phyloP scores from a whole-genome alignment of 495 filamentous ascomycete genomes.

The Aspergillus carlsbadensis region DNA sequence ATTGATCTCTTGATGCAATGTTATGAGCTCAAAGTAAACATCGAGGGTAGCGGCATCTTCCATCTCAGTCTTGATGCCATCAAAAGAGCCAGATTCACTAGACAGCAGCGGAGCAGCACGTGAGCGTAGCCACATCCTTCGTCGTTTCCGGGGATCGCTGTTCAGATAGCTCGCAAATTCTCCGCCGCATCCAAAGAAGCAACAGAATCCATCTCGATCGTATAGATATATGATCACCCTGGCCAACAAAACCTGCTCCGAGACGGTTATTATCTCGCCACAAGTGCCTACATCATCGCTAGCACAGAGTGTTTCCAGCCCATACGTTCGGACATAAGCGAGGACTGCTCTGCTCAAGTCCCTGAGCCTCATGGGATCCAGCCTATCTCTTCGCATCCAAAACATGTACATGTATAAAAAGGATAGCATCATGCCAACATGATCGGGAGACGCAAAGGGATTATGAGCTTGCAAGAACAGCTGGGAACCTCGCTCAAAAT shows the following conservation, averaged over 20 bases:
- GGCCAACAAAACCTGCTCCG: conserved; percentile 11
- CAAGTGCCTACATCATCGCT: conserved; percentile 1
- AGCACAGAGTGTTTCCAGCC: conserved; percentile 7
- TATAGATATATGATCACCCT: conserved; percentile 13
- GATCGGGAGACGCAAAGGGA: conserved; percentile 1
- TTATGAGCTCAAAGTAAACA: conserved; percentile 16
- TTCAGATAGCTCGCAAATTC: conserved; percentile 9
- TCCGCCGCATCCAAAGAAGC: conserved; percentile 19
- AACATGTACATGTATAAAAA: conserved; percentile 20
- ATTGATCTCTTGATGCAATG: conserved; percentile 16
- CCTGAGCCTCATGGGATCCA: conserved; percentile 1
- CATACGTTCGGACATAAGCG: conserved; percentile 4
- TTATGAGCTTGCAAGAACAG: conserved; percentile 4
- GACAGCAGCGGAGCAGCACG: conserved; percentile 5
- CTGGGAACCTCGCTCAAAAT: conserved; percentile 11
- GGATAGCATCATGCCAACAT: conserved; percentile 14
- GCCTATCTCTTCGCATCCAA: conserved; percentile 14
- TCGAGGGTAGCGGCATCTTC: conserved; percentile 8
- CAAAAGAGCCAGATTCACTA: background rate
- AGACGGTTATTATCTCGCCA: background rate
- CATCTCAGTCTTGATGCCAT: background rate
- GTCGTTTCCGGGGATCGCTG: background rate
- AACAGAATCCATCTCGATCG: conserved; percentile 17
- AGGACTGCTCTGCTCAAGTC: conserved; percentile 7
- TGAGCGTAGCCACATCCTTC: conserved; percentile 11